Conservation (phyloP, 1,284 basidiomycete genomes). For the Cerioporus squamosus region DNA sequence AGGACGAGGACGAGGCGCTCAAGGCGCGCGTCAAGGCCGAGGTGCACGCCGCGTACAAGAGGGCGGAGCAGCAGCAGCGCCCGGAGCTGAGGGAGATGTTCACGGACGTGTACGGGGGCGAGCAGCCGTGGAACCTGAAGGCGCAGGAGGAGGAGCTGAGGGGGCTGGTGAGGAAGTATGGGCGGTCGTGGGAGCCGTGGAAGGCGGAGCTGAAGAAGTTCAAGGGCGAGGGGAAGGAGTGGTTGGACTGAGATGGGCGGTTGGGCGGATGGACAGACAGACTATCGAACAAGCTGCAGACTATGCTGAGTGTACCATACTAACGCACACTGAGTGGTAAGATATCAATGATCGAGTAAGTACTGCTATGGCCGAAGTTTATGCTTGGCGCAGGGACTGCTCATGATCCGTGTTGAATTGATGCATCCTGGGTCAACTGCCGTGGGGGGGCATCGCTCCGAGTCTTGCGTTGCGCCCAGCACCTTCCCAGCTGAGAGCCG, state of each 20-base stretch:
- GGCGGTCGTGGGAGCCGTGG: constrained; percentile 84
- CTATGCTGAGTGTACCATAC: too few species aligned
- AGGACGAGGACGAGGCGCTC: constrained; percentile 73
- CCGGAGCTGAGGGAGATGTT: constrained; percentile 82
- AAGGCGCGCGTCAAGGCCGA: constrained; percentile 72
- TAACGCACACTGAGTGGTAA: too few species aligned
- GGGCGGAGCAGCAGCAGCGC: constrained; percentile 75
- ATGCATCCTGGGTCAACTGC: too few species aligned
- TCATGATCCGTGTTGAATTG: too few species aligned
- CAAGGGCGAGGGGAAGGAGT: constrained; percentile 77
- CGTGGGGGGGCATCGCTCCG: too few species aligned
- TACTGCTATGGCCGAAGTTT: too few species aligned
- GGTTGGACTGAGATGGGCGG: constrained; percentile 32
- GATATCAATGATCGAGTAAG: too few species aligned
- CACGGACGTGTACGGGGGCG: constrained; percentile 85
- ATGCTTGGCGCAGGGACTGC: too few species aligned
- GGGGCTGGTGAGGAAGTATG: constrained; percentile 82
- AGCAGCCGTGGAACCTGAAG: constrained; percentile 85
- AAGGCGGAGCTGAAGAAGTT: constrained; percentile 80
- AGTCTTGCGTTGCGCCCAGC: too few species aligned
- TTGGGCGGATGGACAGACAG: too few species aligned
- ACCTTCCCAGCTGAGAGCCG: too few species aligned
- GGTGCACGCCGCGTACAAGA: constrained; percentile 80
- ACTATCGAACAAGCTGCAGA: too few species aligned
- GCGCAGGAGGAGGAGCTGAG: constrained; percentile 86